phyloP scores from a whole-genome alignment of 31 red algal genomes.

The Asparagopsis taxiformis region DNA sequence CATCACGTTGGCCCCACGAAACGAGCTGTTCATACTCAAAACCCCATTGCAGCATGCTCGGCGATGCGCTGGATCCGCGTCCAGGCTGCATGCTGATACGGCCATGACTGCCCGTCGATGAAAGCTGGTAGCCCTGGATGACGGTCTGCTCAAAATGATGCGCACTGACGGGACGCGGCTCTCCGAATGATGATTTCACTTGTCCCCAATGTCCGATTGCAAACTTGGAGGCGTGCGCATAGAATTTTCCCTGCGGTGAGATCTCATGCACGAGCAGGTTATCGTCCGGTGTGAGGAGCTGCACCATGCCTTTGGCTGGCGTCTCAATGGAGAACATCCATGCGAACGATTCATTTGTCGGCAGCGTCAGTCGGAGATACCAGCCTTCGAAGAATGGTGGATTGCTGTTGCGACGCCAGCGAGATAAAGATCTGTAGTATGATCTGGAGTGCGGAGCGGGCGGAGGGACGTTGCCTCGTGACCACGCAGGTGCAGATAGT shows the following conservation, averaged over 20 bases:
- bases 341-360: constrained; percentile 28
- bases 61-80: not conserved
- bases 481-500: not conserved
- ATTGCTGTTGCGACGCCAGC: constrained; percentile 8
- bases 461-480: not conserved
- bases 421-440: constrained; percentile 12
- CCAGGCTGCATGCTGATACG: not conserved
- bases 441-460: not conserved
- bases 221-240: constrained; percentile 9
- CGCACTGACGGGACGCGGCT: not conserved
- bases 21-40: constrained; percentile 35
- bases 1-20: constrained; percentile 60
- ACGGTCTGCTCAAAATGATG: constrained; percentile 4
- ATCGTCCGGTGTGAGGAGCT: constrained; percentile 34
- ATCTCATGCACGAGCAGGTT: constrained; percentile 27
- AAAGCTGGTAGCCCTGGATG: constrained; percentile 47
- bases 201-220: constrained; percentile 56
- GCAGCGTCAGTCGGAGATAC: constrained; percentile 64
- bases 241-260: constrained; percentile 7
- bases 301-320: constrained; percentile 31
- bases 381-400: constrained; percentile 80
- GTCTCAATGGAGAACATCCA: constrained; percentile 77
- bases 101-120: constrained; percentile 10
- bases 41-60: constrained; percentile 34
- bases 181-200: not conserved